Percentiles rank a stretch among this genome's conserved stretches.
Evolutionary conservation across 106 monocot genomes (phyloP).

Genomic region (Dactylorhiza incarnata): DNA sequence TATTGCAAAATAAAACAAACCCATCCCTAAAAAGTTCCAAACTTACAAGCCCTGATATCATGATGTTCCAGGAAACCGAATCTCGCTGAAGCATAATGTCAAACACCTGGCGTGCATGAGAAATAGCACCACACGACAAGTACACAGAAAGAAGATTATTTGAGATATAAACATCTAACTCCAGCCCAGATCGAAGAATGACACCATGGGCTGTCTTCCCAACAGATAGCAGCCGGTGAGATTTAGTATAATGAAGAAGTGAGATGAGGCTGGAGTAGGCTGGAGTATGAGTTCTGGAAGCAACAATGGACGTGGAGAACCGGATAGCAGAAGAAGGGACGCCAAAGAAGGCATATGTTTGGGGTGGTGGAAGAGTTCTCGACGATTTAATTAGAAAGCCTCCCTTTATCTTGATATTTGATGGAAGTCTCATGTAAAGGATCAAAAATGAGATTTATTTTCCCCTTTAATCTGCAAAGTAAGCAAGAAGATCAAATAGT

Average conservation of each 20-base stretch:
- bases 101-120: constrained; percentile 17
- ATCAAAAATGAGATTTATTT: background rate
- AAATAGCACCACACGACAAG: constrained; percentile 7
- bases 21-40: constrained; percentile 8
- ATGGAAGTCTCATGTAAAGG: background rate
- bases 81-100: constrained; percentile 25
- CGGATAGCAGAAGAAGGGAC: background rate
- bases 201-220: constrained; percentile 17
- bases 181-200: constrained; percentile 20
- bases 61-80: constrained; percentile 37
- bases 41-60: constrained; percentile 23
- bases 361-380: background rate
- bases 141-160: constrained; percentile 28
- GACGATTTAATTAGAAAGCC: background rate
- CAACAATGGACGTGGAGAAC: background rate
- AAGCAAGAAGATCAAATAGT: background rate
- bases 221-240: background rate
- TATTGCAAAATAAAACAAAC: constrained; percentile 14
- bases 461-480: background rate
- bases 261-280: constrained; percentile 16
- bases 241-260: constrained; percentile 12
- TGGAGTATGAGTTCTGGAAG: background rate
- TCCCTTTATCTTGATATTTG: background rate
- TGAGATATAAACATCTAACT: constrained; percentile 10
- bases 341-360: background rate